Evolutionary conservation across 2,329 filamentous ascomycete species (phyloP).

Genomic region (Sphaerulina vaccinii): DNA sequence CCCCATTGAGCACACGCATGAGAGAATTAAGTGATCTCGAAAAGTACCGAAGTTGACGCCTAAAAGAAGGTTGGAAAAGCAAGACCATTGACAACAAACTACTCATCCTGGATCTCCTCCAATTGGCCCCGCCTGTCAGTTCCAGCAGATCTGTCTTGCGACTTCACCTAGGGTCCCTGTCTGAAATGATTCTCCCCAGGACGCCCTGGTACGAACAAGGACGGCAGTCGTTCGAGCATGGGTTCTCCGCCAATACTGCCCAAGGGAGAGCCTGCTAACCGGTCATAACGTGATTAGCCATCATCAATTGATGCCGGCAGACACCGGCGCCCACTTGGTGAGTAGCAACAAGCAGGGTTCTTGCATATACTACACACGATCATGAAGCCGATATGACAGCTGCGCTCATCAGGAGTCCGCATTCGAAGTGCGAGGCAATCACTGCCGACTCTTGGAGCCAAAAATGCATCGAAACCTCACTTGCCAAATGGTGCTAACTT

Average conservation of each 20-base stretch:
- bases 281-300: constrained; percentile 13
- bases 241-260: constrained; percentile 19
- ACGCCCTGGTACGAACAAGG: constrained; percentile 19
- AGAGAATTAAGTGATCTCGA: neutral
- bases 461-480: neutral
- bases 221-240: constrained; percentile 17
- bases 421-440: neutral
- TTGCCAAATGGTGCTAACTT: neutral
- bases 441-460: neutral
- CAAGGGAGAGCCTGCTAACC: constrained; percentile 13
- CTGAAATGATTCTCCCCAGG: constrained; percentile 11
- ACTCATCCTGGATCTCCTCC: neutral
- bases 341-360: constrained; percentile 3
- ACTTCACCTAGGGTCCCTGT: constrained; percentile 13
- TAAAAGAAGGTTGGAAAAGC: neutral
- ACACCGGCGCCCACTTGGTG: constrained; percentile 3
- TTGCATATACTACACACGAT: constrained; percentile 1
- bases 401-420: constrained; percentile 5
- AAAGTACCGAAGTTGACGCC: neutral
- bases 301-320: constrained; percentile 3
- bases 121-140: neutral
- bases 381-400: neutral
- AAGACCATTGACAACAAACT: too few relatives aligned
- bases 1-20: neutral
- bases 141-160: constrained; percentile 10